phyloP scores from a whole-genome alignment of 345 rosid genomes.

The Kandelia obovata region DNA sequence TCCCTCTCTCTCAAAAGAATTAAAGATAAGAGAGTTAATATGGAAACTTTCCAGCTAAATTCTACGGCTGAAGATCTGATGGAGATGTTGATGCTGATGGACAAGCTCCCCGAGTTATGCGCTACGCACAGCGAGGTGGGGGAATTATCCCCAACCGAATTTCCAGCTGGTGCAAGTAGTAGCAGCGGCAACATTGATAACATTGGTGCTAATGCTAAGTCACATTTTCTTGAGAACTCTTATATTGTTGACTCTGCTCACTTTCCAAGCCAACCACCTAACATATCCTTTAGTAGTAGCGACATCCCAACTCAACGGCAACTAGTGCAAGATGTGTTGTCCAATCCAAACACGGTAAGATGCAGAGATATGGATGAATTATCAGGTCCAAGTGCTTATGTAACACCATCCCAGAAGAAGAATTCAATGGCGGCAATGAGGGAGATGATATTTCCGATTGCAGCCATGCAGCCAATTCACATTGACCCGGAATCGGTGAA shows the following conservation, averaged over 20 bases:
- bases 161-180: slow-evolving; percentile 17
- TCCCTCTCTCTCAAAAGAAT: background rate
- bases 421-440: slow-evolving; percentile 65
- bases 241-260: slow-evolving; percentile 5
- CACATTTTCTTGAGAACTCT: slow-evolving; percentile 25
- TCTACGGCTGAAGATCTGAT: slow-evolving; percentile 34
- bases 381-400: slow-evolving; percentile 16
- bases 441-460: slow-evolving; percentile 66
- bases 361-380: slow-evolving; percentile 25
- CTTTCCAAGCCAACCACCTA: slow-evolving; percentile 12
- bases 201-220: background rate
- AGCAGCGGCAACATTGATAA: background rate
- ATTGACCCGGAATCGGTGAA: slow-evolving; percentile 64
- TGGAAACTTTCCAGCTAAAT: slow-evolving; percentile 41
- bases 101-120: slow-evolving; percentile 34
- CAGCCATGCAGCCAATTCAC: slow-evolving; percentile 70
- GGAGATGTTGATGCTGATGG: slow-evolving; percentile 44
- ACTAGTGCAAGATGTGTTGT: background rate
- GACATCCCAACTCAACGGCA: slow-evolving; percentile 18
- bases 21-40: background rate
- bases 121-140: slow-evolving; percentile 13
- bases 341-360: slow-evolving; percentile 11
- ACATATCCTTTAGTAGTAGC: slow-evolving; percentile 10
- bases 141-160: slow-evolving; percentile 19
- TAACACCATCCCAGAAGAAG: slow-evolving; percentile 28